Percentiles rank a stretch among this genome's conserved stretches.
Conservation (phyloP, 805 yeast genomes). For the Ogataea nitratoaversa region DNA sequence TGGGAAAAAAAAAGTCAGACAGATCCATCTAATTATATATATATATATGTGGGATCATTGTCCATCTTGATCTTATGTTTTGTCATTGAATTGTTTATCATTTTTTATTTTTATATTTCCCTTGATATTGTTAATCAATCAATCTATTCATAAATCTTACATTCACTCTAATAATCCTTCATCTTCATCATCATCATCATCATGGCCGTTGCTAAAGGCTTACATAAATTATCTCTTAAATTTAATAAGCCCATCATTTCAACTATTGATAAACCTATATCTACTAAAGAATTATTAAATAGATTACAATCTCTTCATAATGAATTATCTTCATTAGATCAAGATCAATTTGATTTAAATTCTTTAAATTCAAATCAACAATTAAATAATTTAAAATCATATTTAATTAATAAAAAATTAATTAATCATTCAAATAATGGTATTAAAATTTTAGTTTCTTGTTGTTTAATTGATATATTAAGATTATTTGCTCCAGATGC, state of each 20-base stretch:
- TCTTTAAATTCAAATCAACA: conserved; percentile 27
- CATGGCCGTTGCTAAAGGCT: conserved; percentile 18
- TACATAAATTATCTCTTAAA: conserved; percentile 12
- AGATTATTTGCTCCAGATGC: conserved; percentile 87
- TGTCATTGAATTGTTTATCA: too few relatives aligned
- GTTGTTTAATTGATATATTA: conserved; percentile 71
- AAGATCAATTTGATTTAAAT: conserved; percentile 47
- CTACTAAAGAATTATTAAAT: conserved; percentile 56
- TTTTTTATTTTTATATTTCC: too few relatives aligned
- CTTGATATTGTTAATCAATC: too few relatives aligned
- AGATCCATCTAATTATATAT: too few relatives aligned
- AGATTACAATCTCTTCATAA: conserved; percentile 57
- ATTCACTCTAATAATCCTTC: too few relatives aligned
- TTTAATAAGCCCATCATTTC: conserved; percentile 40
- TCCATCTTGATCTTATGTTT: too few relatives aligned
- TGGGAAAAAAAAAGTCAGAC: too few relatives aligned
- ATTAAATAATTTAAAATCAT: conserved; percentile 39
- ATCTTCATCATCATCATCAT: too few relatives aligned
- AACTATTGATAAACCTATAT: conserved; percentile 50
- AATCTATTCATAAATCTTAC: too few relatives aligned
- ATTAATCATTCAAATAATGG: conserved; percentile 60
- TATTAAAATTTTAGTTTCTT: conserved; percentile 64
- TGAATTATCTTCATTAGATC: conserved; percentile 60
- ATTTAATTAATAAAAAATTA: conserved; percentile 55
- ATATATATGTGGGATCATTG: too few relatives aligned